Evolutionary conservation across 345 rosid genomes (phyloP), one percentile per base, ranked within the genome.

Genomic region (Citrus reticulata): DNA sequence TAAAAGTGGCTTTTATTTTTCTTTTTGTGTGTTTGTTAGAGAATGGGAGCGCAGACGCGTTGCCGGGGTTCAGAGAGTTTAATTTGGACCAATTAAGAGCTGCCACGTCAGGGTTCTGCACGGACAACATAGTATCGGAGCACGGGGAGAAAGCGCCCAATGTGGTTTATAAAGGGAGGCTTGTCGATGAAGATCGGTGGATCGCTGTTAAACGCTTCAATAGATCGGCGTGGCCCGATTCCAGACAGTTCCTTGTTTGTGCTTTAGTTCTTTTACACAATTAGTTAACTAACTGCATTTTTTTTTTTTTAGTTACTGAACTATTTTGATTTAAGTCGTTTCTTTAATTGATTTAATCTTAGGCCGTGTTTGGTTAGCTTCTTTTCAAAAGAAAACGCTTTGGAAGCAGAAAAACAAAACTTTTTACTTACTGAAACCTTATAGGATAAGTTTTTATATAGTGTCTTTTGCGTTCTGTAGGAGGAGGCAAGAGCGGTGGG

Each of bases 91-190:
- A 90, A 60, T 78, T 93, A 63, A 81, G 90, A 85, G 84, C 87
- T 68, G 93, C 94, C 77, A 91, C 95, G 60, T 62, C 85, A 2
- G 92, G 94, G 2, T 93, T 93, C 86, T 79, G 87, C 11, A 72
- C 90, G 3, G 94, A 90, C 80, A 90, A 87, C 83, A 90, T 93
- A 68, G 97, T 93, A 22, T 93, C 97, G 32, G 97, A 93, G 81
- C 97, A 93, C 67, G 97, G 97, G 1, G 95, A 91, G 77, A 93
- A 91, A 75, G 95, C 97, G 80, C 97, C 97, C 29, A 93, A 93
- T 81, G 91, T 93, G 39, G 95, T 93, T 27, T 93, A 91, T 78
- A 87, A 82, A 88, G 97, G 93, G 81, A 90, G 81, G 79, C 88
- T 93, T 17, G 24, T 34, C 2, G 93, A 85, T 30, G 91, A 89